phyloP scores from a whole-genome alignment of 2,329 filamentous ascomycete genomes.

The Nigrospora sphaerica region DNA sequence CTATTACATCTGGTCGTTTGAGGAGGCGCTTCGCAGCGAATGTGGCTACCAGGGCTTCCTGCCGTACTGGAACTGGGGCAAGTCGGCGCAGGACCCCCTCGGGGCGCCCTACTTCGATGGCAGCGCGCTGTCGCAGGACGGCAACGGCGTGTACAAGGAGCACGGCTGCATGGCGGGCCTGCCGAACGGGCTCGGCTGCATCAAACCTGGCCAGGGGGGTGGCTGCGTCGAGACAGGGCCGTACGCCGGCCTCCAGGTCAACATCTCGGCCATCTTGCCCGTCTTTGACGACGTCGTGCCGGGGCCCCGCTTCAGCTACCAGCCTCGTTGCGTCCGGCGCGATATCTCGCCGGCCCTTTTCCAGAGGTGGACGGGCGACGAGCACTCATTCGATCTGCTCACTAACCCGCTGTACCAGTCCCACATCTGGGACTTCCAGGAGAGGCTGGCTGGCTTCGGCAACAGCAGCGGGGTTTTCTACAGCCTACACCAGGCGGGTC shows the following conservation, averaged over 20 bases:
- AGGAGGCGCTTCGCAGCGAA: slow-evolving; percentile 9
- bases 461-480: slow-evolving; percentile 2
- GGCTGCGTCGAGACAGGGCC: slow-evolving; percentile 28
- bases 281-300: slow-evolving; percentile 19
- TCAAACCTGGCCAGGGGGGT: slow-evolving; percentile 8
- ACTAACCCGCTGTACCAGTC: slow-evolving; percentile 8
- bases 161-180: slow-evolving; percentile 5
- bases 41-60: slow-evolving; percentile 25
- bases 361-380: slow-evolving; percentile 14
- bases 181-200: slow-evolving; percentile 6
- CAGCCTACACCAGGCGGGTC: slow-evolving; percentile 23
- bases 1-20: slow-evolving; percentile 20
- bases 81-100: slow-evolving; percentile 20
- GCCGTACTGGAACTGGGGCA: slow-evolving; percentile 31
- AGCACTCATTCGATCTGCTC: slow-evolving; percentile 13
- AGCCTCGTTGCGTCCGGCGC: slow-evolving; percentile 8
- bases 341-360: slow-evolving; percentile 6
- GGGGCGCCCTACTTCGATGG: slow-evolving; percentile 27
- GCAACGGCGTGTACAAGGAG: slow-evolving; percentile 15
- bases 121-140: slow-evolving; percentile 25
- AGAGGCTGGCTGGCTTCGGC: slow-evolving; percentile 3
- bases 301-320: slow-evolving; percentile 7
- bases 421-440: slow-evolving; percentile 4
- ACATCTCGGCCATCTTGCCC: slow-evolving; percentile 13
- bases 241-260: slow-evolving; percentile 15